Conservation (phyloP, 2,329 filamentous ascomycete species). For the Apiospora sp. region DNA sequence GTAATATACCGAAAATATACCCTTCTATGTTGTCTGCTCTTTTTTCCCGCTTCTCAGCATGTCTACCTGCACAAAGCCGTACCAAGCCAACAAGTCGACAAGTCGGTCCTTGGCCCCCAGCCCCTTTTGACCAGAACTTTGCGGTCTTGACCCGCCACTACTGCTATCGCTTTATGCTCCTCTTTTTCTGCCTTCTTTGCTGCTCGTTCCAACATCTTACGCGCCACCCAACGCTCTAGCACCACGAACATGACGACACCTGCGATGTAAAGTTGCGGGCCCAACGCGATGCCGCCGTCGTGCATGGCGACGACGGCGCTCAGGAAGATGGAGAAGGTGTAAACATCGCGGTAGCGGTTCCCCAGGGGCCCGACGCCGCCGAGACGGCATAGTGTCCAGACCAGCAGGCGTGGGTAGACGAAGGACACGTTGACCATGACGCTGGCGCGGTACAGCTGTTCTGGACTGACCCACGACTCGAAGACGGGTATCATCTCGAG, state of each 20-base stretch:
- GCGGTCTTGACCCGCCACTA: not conserved
- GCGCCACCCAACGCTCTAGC: constrained; percentile 28
- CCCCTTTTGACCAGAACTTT: not conserved
- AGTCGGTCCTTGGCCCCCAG: not conserved
- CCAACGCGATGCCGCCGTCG: constrained; percentile 24
- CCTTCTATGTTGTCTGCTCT: not conserved
- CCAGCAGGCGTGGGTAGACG: constrained; percentile 28
- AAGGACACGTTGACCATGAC: constrained; percentile 27
- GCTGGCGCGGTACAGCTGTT: constrained; percentile 22
- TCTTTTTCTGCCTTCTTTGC: too few species aligned
- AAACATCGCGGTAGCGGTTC: constrained; percentile 25
- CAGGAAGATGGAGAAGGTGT: constrained; percentile 29
- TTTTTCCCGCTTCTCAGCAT: not conserved
- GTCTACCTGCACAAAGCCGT: constrained; percentile 3
- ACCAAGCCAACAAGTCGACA: not conserved
- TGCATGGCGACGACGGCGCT: constrained; percentile 26
- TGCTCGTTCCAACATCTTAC: not conserved
- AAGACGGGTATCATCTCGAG: not conserved
- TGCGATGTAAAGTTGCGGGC: constrained; percentile 25
- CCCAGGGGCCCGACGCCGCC: constrained; percentile 7
- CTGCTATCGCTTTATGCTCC: not conserved
- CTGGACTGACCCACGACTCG: not conserved
- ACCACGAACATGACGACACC: constrained; percentile 21
- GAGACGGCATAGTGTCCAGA: constrained; percentile 19
- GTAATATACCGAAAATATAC: not conserved